Percentiles rank a stretch among this genome's conserved stretches.
phyloP scores from a whole-genome alignment of 371 early-diverging fungal species.

The Mortierella sp. region DNA sequence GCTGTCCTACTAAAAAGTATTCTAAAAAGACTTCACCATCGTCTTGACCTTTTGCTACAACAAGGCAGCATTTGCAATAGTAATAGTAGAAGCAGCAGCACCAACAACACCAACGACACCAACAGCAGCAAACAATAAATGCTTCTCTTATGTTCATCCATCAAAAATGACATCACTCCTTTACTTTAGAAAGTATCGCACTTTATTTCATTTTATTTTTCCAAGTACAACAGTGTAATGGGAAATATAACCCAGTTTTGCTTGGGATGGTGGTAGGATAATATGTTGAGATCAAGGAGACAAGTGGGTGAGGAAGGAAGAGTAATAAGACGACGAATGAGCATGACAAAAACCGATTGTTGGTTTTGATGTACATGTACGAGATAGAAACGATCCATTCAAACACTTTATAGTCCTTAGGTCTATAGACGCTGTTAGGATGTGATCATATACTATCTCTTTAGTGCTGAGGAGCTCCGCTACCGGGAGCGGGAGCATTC shows the following conservation, averaged over 20 bases:
- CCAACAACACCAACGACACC: no score
- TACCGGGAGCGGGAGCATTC: slow-evolving; percentile 28
- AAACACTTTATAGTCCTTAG: no score
- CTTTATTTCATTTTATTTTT: no score
- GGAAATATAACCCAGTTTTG: no score
- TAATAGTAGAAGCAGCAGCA: no score
- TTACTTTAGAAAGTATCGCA: no score
- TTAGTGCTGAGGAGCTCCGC: slow-evolving; percentile 35
- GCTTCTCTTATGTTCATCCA: no score
- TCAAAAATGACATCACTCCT: no score
- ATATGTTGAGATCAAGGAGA: no score
- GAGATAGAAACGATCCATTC: background rate
- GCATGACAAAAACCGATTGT: background rate
- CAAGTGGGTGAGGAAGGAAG: background rate
- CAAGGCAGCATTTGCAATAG: background rate
- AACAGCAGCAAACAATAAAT: no score
- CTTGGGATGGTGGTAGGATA: no score
- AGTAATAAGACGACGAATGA: background rate
- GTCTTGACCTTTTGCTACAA: background rate
- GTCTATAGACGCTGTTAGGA: background rate
- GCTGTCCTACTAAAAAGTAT: slow-evolving; percentile 72
- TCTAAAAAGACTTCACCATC: slow-evolving; percentile 9
- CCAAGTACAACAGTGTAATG: no score
- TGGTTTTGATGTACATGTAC: background rate
- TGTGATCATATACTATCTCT: background rate